Base-by-base conservation (phyloP, 805 yeast species). In the Kuraishia hungarica region DNA sequence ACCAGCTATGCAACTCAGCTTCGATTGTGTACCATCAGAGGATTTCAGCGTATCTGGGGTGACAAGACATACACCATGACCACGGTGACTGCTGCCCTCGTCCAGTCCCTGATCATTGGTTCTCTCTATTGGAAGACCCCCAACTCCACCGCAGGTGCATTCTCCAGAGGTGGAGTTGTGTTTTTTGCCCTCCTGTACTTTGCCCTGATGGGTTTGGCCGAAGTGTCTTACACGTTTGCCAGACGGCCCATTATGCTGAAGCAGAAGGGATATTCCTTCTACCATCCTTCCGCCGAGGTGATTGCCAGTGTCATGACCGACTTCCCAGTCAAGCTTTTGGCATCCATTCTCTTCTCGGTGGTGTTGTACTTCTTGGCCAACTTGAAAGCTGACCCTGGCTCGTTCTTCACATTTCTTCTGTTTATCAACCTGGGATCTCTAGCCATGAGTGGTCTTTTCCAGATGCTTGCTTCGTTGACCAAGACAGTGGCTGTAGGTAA, bases 221-320 rank as follows among this genome's bases (percentile, higher is more conserved):
- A 77, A 57, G 69, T 78, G 48, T 64, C 75, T 52, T 68, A 70
- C 50, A 66, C 78, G 62, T 73, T 81, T 60, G 77, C 71, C 22
- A 73, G 79, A 50, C 76, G 87, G 59, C 79, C 84, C 51, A 81
- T 88, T 58, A 77, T 86, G 26, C 80, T 79, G 61, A 87, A 88
- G 63, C 96, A 88, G 65, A 83, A 84, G 62, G 77, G 78, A 52
- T 88, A 84, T 61, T 83, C 89, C 0, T 76, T 87, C 56, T 89
- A 86, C 65, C 82, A 83, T 56, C 91, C 92, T 2, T 77, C 89
- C 15, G 83, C 89, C 2, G 93, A 87, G 63, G 87, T 89, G 1
- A 60, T 87, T 2, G 84, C 89, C 0, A 72, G 82, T 4, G 72
- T 83, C 51, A 57, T 85, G 2, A 77, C 88, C 2, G 85, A 82